phyloP scores from a whole-genome alignment of 2,329 filamentous ascomycete genomes.

The Whalleya microplaca region DNA sequence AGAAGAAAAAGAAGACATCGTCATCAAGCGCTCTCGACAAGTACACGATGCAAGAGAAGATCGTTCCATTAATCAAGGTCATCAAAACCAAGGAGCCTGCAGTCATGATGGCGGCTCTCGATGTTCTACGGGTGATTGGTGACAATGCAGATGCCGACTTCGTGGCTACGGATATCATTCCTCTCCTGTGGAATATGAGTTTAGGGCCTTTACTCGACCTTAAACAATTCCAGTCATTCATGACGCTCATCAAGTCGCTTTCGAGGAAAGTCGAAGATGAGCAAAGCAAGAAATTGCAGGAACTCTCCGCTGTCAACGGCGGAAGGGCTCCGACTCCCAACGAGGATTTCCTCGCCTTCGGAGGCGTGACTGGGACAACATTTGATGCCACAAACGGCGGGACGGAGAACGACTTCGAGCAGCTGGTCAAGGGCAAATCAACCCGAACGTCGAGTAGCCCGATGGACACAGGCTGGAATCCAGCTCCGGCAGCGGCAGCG shows the following conservation, averaged over 20 bases:
- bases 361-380: conserved; percentile 64
- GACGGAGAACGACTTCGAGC: conserved; percentile 79
- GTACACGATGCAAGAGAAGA: conserved; percentile 97
- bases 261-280: conserved; percentile 84
- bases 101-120: conserved; percentile 92
- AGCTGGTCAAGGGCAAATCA: conserved; percentile 78
- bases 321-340: conserved; percentile 51
- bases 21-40: conserved; percentile 88
- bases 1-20: conserved; percentile 62
- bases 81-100: conserved; percentile 99
- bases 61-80: conserved; percentile 83
- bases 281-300: conserved; percentile 85
- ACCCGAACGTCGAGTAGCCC: conserved; percentile 42
- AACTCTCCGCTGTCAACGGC: conserved; percentile 66
- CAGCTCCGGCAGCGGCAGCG: conserved; percentile 30
- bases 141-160: conserved; percentile 85
- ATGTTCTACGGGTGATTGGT: conserved; percentile 83
- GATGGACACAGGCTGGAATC: conserved; percentile 57
- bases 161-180: conserved; percentile 86
- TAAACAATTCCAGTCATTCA: conserved; percentile 85
- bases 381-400: conserved; percentile 57
- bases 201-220: conserved; percentile 87
- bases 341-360: conserved; percentile 73
- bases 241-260: conserved; percentile 82
- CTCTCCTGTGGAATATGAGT: conserved; percentile 89